Evolutionary conservation across 2,329 filamentous ascomycete genomes (phyloP), one percentile per base, ranked within the genome.

Genomic region (Penicillium sp.): DNA sequence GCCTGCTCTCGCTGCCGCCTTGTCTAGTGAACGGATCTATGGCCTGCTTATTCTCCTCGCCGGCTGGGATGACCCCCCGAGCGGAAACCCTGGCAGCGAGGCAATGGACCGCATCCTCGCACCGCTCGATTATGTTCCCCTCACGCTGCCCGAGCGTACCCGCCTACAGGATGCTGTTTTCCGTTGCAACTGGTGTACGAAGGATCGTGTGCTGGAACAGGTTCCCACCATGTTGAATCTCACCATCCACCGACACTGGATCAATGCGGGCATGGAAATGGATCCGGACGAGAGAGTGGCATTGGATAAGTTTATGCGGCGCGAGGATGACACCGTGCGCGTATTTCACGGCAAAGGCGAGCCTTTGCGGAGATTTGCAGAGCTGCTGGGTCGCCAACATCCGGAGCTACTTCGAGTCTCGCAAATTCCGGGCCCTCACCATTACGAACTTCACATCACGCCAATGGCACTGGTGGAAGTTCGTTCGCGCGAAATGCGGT

Each of bases 21-120:
- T 72, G 8, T 68, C 68, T 0, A 59, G 59, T 7, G 63, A 67
- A 30, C 54, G 59, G 2, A 58, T 71, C 3, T 71, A 69, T 33
- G 51, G 56, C 2, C 51, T 60, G 1, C 49, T 72, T 22, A 61
- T 69, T 5, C 45, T 67, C 9, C 51, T 66, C 23, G 64, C 66
- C 0, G 67, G 66, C 32, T 70, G 64, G 55, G 45, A 62, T 29
- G 58, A 63, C 38, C 35, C 43, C 9, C 25, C 35, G 8, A n/a
- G 16, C 9, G 16, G 22, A 6, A 6, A 30, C 14, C 41, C 39
- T 3, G 10, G 42, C 11, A 47, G 35, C 15, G 25, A 39, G 13
- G 42, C 47, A 1, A 56, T 67, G n/a, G 38, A 43, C 4, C 51
- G 51, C 27, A 54, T 59, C 5, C 56, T 70, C 27, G 47, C 54